Base-by-base conservation (phyloP, 805 yeast species). In the Candida insectalens region DNA sequence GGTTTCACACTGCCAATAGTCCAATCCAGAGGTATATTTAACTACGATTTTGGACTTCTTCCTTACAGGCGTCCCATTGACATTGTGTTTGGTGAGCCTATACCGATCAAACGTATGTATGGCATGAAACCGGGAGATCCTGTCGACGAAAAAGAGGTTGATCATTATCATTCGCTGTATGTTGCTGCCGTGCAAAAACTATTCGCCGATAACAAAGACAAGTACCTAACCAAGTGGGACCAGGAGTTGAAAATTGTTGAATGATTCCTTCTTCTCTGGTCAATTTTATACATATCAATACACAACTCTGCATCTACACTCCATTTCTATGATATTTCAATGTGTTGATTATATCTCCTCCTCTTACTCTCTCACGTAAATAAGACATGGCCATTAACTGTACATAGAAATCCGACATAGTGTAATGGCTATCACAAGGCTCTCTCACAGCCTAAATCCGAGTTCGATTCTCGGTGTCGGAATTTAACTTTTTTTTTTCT, bases 1-100 rank as follows among this genome's bases (percentile, higher is more conserved):
- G 92, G 89, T 2, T 89, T 89, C 57, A 88, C 98, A 0, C 49
- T 92, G 4, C 98, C 98, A 1, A 71, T 92, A 32, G 82, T 92
- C 59, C 79, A 83, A 51, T 96, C 96, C 1, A 65, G 97, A 29
- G 96, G 97, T 0, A 65, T 92, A 1, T 88, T 89, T 59, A 84
- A 89, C 48, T 83, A 88, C 47, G 95, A 87, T 51, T 83, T 82
- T 59, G 98, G 98, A 0, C 59, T 92, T 20, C 57, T 92, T 37
- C 97, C 98, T 2, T 88, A 74, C 53, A 67, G 96, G 43, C 71
- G 78, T 34, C 83, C 83, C 3, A 77, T 92, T 36, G 68, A 83
- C 41, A 66, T 92, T 10, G 94, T 83, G 37, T 62, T 75, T 22
- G 94, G 94, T 0, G 60, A 57, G 16, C 88, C 94, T 4, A 34